Evolutionary conservation across 106 monocot genomes (phyloP), one percentile per base, ranked within the genome.

Genomic region (Chionographis japonica): DNA sequence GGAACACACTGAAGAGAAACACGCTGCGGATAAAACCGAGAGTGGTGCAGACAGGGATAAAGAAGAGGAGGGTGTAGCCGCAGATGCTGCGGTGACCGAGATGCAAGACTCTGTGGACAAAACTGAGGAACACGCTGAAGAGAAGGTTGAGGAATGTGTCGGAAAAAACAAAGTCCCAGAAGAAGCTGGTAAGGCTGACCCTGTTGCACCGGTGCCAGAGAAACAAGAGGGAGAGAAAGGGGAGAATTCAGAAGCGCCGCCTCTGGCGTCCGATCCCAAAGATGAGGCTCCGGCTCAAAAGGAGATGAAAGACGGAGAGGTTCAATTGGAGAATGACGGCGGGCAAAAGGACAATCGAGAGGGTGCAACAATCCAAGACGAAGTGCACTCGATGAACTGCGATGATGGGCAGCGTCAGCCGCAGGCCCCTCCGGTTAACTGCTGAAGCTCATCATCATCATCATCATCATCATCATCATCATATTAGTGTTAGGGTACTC

Each of bases 381-480:
- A 67, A 14, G 61, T 50, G 4, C 75, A 60, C n/a, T 19, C 61
- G 37, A 42, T 39, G 20, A 74, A 68, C 53, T 18, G 49, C 19
- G 73, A 68, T 2, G 79, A 73, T 14, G 56, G 39, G 35, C 67
- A 67, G 10, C 18, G 17, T 55, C 72, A 42, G 43, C 62, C 59
- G 16, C 59, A 79, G 67, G 42, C 79, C 50, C 61, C 79, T 39
- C 43, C 79, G 4, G 62, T 79, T 63, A 27, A 50, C 59, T 60
- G 70, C 46, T 70, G 37, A 70, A 40, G 46, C 46, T 46, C 46
- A 46, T 46, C 27, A 27, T 27, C 27, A 27, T 27, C 27, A 27
- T 27, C 27, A 27, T 27, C n/a, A n/a, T 46, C 46, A 46, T 46
- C 27, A 27, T 27, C 27, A 27, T 27, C 27, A 27, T 27, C 27